Base-by-base conservation (phyloP, 441 rosid genomes). In the Adansonia gregorii region DNA sequence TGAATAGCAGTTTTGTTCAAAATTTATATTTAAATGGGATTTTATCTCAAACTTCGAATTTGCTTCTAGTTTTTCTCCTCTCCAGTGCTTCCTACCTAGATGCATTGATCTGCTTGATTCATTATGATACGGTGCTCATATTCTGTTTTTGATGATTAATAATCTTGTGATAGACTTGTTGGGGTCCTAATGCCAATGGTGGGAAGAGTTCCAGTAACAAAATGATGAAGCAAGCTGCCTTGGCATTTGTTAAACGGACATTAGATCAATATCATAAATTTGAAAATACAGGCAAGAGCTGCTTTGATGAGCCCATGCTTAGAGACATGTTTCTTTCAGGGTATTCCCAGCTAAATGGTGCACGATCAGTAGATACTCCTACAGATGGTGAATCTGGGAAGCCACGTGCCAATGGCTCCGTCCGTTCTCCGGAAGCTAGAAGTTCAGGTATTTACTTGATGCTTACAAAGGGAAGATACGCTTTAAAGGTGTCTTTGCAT, bases 271-370 rank as follows among this genome's bases (percentile, higher is more conserved):
- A 89, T 80, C 92, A 82, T 81, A 84, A 85, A 83, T 97, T 83
- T 84, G 98, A 97, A 87, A 92, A 89, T 70, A 86, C 91, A 1
- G 98, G 98, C 72, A 88, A 85, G 82, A 89, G 98, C 85, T 93
- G 97, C 85, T 97, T 97, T 79, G 85, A 85, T 78, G 98, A 92
- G 79, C 92, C 94, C 35, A 71, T 86, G 72, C 91, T 88, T 74
- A 93, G 80, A 81, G 87, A 92, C 75, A 86, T 91, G 82, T 89
- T 93, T 79, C 81, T 85, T 70, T 80, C 88, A 12, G 86, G 89
- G 65, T 77, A 81, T 77, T 86, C 88, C 74, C 82, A 52, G 49
- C 76, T 51, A 65, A 83, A 78, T 78, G 80, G 76, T 79, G 83
- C 85, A 74, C 86, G 63, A 69, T 78, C 75, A 22, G 78, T 78